phyloP scores from a whole-genome alignment of 345 rosid species.

The Diplotaxis tenuifolia region DNA sequence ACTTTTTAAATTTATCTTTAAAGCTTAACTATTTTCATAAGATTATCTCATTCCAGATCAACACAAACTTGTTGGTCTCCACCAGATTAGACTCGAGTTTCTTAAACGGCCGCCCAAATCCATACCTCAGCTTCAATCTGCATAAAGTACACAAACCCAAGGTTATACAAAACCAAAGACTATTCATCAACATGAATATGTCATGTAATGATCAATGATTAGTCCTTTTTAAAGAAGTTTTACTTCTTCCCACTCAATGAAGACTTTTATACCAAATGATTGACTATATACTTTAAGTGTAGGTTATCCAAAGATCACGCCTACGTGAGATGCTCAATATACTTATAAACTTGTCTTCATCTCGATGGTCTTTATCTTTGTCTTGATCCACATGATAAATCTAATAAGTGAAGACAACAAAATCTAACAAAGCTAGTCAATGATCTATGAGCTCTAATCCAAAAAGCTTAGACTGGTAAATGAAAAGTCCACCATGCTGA shows the following conservation, averaged over 20 bases:
- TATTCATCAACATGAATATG: not conserved
- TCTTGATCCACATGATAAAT: constrained; percentile 10
- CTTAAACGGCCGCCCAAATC: constrained; percentile 84
- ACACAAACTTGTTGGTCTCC: constrained; percentile 87
- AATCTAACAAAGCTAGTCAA: constrained; percentile 24
- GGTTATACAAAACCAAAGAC: constrained; percentile 11
- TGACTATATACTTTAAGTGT: not conserved
- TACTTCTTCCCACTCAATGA: not conserved
- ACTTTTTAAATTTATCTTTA: too few relatives aligned
- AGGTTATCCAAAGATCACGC: not conserved
- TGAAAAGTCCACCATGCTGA: constrained; percentile 19
- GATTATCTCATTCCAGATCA: constrained; percentile 95
- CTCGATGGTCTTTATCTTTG: constrained; percentile 3
- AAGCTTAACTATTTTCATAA: too few relatives aligned
- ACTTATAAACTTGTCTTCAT: constrained; percentile 8
- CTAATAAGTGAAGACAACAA: constrained; percentile 21
- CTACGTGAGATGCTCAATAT: not conserved
- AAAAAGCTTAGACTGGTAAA: constrained; percentile 24
- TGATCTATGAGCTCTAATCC: constrained; percentile 5
- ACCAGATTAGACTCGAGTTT: constrained; percentile 95
- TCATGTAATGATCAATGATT: constrained; percentile 12
- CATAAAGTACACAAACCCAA: constrained; percentile 32
- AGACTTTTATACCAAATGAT: constrained; percentile 3
- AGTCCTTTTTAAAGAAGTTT: not conserved
- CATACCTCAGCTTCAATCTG: constrained; percentile 89